Evolutionary conservation across 768 basidiomycete genomes (phyloP), one percentile per base, ranked within the genome.

Genomic region (Rhodotorula babjevae): DNA sequence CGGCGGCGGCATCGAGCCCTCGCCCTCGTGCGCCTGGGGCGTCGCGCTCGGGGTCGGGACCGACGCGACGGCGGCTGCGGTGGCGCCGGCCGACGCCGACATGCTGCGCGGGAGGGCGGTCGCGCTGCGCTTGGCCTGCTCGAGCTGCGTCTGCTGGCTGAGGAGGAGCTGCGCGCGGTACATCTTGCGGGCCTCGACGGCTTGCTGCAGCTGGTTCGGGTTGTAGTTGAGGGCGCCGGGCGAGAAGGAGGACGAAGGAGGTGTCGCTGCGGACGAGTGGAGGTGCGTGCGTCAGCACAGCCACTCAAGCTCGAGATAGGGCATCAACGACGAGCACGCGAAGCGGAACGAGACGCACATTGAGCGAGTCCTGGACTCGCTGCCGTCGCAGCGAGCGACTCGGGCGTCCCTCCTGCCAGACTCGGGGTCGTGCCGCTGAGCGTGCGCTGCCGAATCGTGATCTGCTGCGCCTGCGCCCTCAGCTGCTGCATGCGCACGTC

Each of bases 111-210:
- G 29, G 9, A 52, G 31, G 31, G 3, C 11, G 9, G 1, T n/a
- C 44, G 19, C 23, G 9, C 25, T 36, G 12, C 29, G 44, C 40
- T 63, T 61, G 25, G 61, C 40, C 29, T 14, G 12, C 46, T 61
- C 44, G 27, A 56, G 53, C 46, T 68, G 67, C 23, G 67, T 23
- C 23, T 55, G 61, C 53, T 68, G 67, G 19, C 29, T 62, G 29
- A 61, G 55, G 44, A 29, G 31, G 36, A 68, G 49, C 27, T n/a
- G 40, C 14, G 67, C 67, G 44, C 56, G 52, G 46, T 63, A 68
- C 15, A 1, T 25, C 27, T 33, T 44, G 61, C 44, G 33, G 14
- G 67, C 40, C 27, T 68, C 67, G 52, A 42, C 33, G 0, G 67
- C 27, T 16, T 52, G 44, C 19, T 49, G 49, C 19, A 67, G 44